These are phyloP conservation scores for Tephrocybe sp. DNA, from an alignment of 768 basidiomycete genomes.

Conservation along the genomic window DNA sequence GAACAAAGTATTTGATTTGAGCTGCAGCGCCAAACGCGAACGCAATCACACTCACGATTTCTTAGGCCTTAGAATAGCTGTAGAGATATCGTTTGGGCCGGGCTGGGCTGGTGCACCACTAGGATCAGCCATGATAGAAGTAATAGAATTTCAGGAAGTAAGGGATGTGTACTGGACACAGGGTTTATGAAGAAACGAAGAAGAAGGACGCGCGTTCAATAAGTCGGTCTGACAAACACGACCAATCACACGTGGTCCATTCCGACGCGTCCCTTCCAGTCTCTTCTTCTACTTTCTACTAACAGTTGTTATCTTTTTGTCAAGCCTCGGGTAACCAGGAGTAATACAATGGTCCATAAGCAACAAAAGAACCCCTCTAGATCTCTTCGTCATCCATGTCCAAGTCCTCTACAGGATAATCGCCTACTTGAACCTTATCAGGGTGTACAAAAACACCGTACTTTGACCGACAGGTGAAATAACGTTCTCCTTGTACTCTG, in stretches of 20 bases:
- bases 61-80: constrained; percentile 95
- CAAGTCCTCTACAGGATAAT: constrained; percentile 84
- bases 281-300: constrained; percentile 32
- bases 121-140: constrained; percentile 63
- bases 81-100: constrained; percentile 87
- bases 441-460: constrained; percentile 87
- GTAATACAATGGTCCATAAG: constrained; percentile 6
- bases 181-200: constrained; percentile 21
- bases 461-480: constrained; percentile 75
- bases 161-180: constrained; percentile 17
- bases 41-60: constrained; percentile 75
- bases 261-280: constrained; percentile 20
- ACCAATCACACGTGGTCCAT: constrained; percentile 19
- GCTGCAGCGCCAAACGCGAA: constrained; percentile 11
- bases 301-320: constrained; percentile 5
- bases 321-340: constrained; percentile 4
- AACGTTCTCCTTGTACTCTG: constrained; percentile 82
- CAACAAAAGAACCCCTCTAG: constrained; percentile 25
- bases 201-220: constrained; percentile 37
- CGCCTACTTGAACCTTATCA: constrained; percentile 77
- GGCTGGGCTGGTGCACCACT: constrained; percentile 81
- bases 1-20: constrained; percentile 19
- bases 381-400: constrained; percentile 77
- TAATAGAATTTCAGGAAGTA: constrained; percentile 18
- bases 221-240: constrained; percentile 20